A percentile compares a stretch with the other conserved stretches of the same genome.
Evolutionary conservation across 2,329 filamentous ascomycete species (phyloP).

Genomic region (Neofusicoccum cordaticola): DNA sequence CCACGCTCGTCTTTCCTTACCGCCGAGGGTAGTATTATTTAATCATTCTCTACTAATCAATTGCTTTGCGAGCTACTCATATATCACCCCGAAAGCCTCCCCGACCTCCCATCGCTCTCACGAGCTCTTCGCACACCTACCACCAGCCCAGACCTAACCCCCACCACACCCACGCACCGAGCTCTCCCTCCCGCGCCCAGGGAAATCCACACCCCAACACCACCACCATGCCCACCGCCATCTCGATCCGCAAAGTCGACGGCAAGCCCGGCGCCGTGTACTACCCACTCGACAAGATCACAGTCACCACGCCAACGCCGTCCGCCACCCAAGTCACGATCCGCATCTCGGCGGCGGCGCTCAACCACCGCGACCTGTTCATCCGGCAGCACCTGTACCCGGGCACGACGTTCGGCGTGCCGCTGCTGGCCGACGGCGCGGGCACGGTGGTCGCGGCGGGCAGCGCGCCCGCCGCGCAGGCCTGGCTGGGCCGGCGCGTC

Average conservation of each 20-base stretch:
- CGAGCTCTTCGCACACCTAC: background rate
- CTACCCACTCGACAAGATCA: conserved; percentile 57
- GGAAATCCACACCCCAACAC: too few species aligned
- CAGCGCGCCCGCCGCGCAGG: conserved; percentile 49
- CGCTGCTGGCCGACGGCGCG: conserved; percentile 78
- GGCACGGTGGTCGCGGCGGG: conserved; percentile 70
- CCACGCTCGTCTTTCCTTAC: background rate
- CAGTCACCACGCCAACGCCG: conserved; percentile 27
- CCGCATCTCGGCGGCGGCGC: conserved; percentile 70
- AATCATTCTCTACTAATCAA: background rate
- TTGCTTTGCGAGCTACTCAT: background rate
- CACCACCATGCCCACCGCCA: conserved; percentile 49
- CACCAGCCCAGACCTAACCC: background rate
- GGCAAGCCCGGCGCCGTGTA: conserved; percentile 88
- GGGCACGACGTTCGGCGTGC: conserved; percentile 72
- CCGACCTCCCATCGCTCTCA: background rate
- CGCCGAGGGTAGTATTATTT: background rate
- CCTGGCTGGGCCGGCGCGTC: conserved; percentile 66
- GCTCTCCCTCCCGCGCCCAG: too few species aligned
- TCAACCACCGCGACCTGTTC: conserved; percentile 96
- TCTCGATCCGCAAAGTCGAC: conserved; percentile 67
- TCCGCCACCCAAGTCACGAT: conserved; percentile 64
- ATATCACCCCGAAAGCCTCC: background rate
- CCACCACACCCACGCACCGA: background rate
- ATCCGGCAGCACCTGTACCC: conserved; percentile 91